These are phyloP conservation scores for Malbranchea cinnamomea DNA, from an alignment of 2,329 filamentous ascomycete species.

Conservation along the genomic window DNA sequence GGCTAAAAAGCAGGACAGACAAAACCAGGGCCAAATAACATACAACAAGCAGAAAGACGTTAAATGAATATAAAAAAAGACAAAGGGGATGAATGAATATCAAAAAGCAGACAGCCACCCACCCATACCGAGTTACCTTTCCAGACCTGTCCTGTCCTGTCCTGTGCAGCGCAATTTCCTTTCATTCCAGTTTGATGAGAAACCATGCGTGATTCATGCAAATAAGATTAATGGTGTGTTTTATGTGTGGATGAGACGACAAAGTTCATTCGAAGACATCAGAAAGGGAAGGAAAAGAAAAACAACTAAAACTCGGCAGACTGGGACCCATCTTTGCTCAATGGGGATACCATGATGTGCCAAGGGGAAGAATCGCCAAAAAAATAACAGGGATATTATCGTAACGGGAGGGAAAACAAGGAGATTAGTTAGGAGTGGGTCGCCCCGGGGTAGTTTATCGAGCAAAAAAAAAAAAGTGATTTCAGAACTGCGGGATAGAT, in stretches of 20 bases:
- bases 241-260: no score
- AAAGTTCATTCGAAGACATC: constrained; percentile 4
- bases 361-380: constrained; percentile 3
- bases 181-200: no score
- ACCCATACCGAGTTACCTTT: constrained; percentile 9
- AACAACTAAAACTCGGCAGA: not conserved
- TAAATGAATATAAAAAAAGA: constrained; percentile 8
- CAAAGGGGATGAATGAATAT: constrained; percentile 3
- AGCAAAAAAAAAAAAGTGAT: no score
- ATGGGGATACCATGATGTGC: not conserved
- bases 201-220: no score
- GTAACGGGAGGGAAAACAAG: no score
- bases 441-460: no score
- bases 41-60: constrained; percentile 20
- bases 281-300: constrained; percentile 4
- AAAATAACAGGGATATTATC: constrained; percentile 1
- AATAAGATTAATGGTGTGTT: no score
- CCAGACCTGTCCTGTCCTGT: constrained; percentile 10
- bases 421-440: no score
- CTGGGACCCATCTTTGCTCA: no score
- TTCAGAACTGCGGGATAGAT: no score
- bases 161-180: no score
- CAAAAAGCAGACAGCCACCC: constrained; percentile 11
- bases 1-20: constrained; percentile 4
- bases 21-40: constrained; percentile 6